A percentile compares a stretch with the other conserved stretches of the same genome.
Evolutionary conservation across 2,329 filamentous ascomycete species (phyloP).

Genomic region (Arthrinium puccinioides): DNA sequence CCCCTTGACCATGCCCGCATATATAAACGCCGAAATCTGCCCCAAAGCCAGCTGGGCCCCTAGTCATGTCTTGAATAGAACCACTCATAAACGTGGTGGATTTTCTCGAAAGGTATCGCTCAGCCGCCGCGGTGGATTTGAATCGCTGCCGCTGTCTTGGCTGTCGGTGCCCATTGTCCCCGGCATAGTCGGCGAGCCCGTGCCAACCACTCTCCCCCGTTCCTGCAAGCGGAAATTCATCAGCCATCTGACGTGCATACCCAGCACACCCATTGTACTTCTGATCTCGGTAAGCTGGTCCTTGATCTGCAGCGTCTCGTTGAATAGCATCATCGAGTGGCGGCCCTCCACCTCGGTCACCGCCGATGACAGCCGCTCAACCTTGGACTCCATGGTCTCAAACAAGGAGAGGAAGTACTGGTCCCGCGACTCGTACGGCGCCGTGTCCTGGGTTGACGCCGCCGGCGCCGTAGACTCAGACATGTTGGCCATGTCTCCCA

Average conservation of each 20-base stretch:
- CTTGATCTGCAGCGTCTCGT: conserved; percentile 53
- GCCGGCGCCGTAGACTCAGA: conserved; percentile 15
- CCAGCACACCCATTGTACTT: conserved; percentile 49
- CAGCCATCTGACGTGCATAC: conserved; percentile 53
- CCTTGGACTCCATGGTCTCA: conserved; percentile 45
- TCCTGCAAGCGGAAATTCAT: conserved; percentile 45
- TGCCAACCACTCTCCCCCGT: conserved; percentile 21
- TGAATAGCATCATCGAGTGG: conserved; percentile 54
- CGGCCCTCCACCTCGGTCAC: conserved; percentile 52
- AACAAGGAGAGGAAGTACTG: conserved; percentile 37
- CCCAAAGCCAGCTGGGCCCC: too few species aligned
- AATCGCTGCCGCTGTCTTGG: conserved; percentile 16
- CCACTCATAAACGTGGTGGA: conserved; percentile 21
- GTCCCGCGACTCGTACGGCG: conserved; percentile 31
- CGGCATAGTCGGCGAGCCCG: conserved; percentile 13
- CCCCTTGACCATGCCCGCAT: too few species aligned
- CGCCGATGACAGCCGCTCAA: conserved; percentile 50
- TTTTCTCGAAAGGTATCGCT: conserved; percentile 23
- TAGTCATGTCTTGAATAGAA: too few species aligned
- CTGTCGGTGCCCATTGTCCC: conserved; percentile 12
- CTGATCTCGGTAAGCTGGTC: conserved; percentile 55
- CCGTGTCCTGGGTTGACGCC: conserved; percentile 15
- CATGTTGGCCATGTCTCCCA: conserved; percentile 17
- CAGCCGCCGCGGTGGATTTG: conserved; percentile 16
- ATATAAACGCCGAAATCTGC: too few species aligned